These are phyloP conservation scores for Bryoerythrophyllum caledonicum DNA, from an alignment of 225 moss, liverwort and hornwort genomes.

Conservation along the genomic window DNA sequence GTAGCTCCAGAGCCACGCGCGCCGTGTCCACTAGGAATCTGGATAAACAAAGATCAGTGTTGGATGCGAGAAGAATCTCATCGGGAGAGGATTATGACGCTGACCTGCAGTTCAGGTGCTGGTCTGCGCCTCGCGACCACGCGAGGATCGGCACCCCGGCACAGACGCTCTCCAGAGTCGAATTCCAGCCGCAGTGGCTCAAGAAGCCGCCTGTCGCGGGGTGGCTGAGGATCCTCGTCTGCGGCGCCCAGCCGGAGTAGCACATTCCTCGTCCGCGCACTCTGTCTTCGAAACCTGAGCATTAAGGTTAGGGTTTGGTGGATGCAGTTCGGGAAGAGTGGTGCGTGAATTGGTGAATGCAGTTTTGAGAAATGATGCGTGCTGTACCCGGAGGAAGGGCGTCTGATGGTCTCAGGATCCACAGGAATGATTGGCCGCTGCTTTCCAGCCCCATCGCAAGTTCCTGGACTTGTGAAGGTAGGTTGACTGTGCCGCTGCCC, in stretches of 20 bases:
- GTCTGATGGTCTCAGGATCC: constrained; percentile 7
- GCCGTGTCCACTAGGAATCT: constrained; percentile 5
- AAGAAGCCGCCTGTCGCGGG: constrained; percentile 1
- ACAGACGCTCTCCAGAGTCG: background rate
- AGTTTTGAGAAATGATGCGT: too few relatives aligned
- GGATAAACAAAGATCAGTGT: too few relatives aligned
- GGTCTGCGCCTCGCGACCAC: constrained; percentile 4
- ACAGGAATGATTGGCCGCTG: background rate
- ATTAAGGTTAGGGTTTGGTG: background rate
- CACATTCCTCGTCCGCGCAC: background rate
- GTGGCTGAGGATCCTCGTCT: background rate
- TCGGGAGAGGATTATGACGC: background rate
- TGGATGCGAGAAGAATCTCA: too few relatives aligned
- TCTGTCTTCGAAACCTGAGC: background rate
- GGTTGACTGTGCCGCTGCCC: background rate
- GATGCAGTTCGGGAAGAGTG: background rate
- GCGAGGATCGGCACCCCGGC: constrained; percentile 10
- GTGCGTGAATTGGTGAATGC: background rate
- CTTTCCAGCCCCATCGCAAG: constrained; percentile 9
- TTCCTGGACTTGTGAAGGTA: constrained; percentile 4
- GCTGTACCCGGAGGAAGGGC: background rate
- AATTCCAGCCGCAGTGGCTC: constrained; percentile 10
- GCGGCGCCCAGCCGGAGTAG: constrained; percentile 6
- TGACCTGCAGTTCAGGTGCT: constrained; percentile 15
- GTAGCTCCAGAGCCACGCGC: background rate